These are phyloP conservation scores for Dentipellis fragilis DNA, from an alignment of 768 basidiomycete genomes.

Conservation along the genomic window DNA sequence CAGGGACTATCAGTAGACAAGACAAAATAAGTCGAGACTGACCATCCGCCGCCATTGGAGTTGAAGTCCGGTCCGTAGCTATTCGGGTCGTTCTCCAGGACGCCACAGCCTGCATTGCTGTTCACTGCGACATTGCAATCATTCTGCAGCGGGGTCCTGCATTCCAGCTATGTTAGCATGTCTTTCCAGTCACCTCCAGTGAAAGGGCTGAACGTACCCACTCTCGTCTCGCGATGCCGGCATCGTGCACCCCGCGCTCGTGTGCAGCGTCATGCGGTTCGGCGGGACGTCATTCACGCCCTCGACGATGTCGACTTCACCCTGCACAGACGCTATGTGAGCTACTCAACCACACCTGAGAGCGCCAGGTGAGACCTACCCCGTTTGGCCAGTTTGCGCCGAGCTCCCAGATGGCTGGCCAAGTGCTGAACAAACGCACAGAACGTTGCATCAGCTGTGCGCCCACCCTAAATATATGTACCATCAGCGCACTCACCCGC, in stretches of 20 bases:
- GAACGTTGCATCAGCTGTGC: neutral
- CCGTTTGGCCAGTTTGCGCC: constrained; percentile 17
- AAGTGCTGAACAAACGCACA: constrained; percentile 16
- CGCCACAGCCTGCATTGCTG: constrained; percentile 16
- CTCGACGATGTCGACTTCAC: constrained; percentile 14
- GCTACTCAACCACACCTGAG: neutral
- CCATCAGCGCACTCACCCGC: constrained; percentile 11
- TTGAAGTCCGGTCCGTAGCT: constrained; percentile 17
- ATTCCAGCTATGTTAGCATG: too few species aligned
- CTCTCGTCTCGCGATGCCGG: neutral
- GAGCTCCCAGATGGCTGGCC: constrained; percentile 18
- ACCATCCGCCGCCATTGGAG: constrained; percentile 18
- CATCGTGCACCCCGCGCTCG: neutral
- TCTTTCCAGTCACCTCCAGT: neutral
- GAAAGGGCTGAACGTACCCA: constrained; percentile 7
- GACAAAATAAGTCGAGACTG: constrained; percentile 5
- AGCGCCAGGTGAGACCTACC: constrained; percentile 4
- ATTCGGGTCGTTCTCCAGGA: constrained; percentile 11
- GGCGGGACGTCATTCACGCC: neutral
- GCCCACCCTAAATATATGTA: too few species aligned
- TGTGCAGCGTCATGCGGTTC: neutral
- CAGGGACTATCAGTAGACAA: too few species aligned
- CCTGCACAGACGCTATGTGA: neutral
- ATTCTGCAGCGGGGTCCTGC: neutral
- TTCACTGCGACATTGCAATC: constrained; percentile 4